Conservation (phyloP, 345 rosid genomes). For the Acer campestre region DNA sequence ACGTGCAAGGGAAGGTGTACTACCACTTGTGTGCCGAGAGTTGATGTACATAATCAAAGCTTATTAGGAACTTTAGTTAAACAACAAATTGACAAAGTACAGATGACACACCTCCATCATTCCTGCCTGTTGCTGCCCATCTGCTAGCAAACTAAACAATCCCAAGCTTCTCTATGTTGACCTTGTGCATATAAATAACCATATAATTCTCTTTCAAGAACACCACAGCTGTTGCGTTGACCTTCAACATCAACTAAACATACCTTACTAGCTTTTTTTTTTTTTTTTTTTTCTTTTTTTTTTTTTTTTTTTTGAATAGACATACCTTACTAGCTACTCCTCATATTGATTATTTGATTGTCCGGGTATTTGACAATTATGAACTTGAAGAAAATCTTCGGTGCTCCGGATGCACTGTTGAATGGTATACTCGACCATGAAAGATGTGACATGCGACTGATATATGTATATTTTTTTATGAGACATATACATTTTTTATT, state of each 20-base stretch:
- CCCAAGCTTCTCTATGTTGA: slow-evolving; percentile 9
- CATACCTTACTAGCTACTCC: neutral
- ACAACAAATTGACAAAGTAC: neutral
- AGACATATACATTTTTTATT: no score
- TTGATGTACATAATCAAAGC: neutral
- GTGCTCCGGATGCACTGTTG: no score
- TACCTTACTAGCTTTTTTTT: neutral
- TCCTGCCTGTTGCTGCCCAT: slow-evolving; percentile 29
- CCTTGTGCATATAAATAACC: neutral
- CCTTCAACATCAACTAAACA: slow-evolving; percentile 17
- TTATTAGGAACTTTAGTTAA: neutral
- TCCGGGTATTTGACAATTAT: slow-evolving; percentile 17
- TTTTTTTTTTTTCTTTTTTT: no score
- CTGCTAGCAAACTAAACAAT: slow-evolving; percentile 16
- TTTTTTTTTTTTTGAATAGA: no score
- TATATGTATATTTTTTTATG: no score
- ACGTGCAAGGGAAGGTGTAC: no score
- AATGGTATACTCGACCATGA: no score
- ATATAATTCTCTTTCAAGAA: slow-evolving; percentile 4
- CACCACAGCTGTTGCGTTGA: slow-evolving; percentile 22
- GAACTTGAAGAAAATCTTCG: neutral
- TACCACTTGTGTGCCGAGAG: no score
- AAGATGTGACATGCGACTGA: no score
- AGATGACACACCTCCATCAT: slow-evolving; percentile 18
- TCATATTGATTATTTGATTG: neutral